These are phyloP conservation scores for Ogataea neopini DNA, from an alignment of 805 yeast species.

Conservation along the genomic window DNA sequence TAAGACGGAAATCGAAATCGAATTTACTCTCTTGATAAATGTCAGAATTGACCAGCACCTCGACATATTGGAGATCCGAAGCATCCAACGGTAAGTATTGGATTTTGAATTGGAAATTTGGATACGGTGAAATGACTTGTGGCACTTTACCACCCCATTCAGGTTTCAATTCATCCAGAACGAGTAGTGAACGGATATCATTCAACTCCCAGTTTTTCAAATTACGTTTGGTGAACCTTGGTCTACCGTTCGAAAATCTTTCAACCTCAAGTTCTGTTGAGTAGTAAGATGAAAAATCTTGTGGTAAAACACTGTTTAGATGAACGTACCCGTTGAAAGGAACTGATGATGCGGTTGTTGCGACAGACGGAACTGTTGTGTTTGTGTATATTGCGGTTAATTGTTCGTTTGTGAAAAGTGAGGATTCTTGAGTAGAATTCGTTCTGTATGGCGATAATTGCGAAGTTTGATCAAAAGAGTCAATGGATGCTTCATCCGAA, in stretches of 20 bases:
- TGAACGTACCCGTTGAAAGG: conserved; percentile 24
- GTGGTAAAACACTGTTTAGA: conserved; percentile 55
- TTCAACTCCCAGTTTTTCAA: conserved; percentile 71
- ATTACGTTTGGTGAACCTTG: conserved; percentile 60
- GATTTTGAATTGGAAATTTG: conserved; percentile 44
- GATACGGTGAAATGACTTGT: conserved; percentile 33
- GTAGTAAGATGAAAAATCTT: conserved; percentile 54
- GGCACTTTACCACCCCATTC: conserved; percentile 62
- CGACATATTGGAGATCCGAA: conserved; percentile 48
- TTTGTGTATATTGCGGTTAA: conserved; percentile 32
- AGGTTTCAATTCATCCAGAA: conserved; percentile 48
- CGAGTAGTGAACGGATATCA: conserved; percentile 64
- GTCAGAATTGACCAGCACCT: conserved; percentile 55
- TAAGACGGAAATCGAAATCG: conserved; percentile 51
- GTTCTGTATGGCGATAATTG: conserved; percentile 11
- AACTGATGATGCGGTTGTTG: conserved; percentile 2
- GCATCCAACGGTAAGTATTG: conserved; percentile 54
- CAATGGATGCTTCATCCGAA: conserved; percentile 17
- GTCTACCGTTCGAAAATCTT: conserved; percentile 58
- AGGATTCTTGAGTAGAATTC: conserved; percentile 22
- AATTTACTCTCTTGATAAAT: conserved; percentile 65
- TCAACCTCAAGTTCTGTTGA: conserved; percentile 53
- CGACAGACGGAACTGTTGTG: conserved; percentile 24
- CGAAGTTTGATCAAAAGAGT: conserved; percentile 26
- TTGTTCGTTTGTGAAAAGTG: conserved; percentile 27